Evolutionary conservation across 768 basidiomycete genomes (phyloP), one percentile per base, ranked within the genome.

Genomic region (Stropharia rugosoannulata): DNA sequence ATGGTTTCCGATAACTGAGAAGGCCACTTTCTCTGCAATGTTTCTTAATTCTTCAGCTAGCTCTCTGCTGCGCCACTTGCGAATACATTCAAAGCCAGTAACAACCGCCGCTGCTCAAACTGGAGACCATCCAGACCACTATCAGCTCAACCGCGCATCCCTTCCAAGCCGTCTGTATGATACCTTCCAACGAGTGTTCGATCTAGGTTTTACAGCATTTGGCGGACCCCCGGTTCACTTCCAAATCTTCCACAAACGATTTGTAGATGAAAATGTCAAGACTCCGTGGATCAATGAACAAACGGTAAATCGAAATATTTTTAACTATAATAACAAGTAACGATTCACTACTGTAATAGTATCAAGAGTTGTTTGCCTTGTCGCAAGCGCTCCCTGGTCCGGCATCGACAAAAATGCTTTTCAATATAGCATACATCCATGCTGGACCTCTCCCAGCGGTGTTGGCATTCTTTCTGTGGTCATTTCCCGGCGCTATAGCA

Each of bases 141-240:
- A 59, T 36, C 61, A 59, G 43, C 54, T 55, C 22, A 65, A 64
- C 39, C 61, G 64, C 13, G 53, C 64, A 22, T 63, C 63, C 35
- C 61, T 72, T 11, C 41, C 49, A 5, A 25, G 42, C 16, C 64
- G 70, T 3, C 66, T 72, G 15, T 56, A 59, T 35, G 74, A 73
- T 53, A 70, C 73, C 27, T 65, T 73, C 39, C 52, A 48, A 35
- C 65, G 74, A 22, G 71, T 72, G 36, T 75, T 63, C 49, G 70
- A 75, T 58, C 65, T 79, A 1, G 79, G 78, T 0, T 73, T 78
- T 55, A 76, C 71, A 1, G 68, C 74, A 1, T 83, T 81, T 61
- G 80, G 80, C 12, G 80, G 80, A 1, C 79, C 80, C 4, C 72
- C 73, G 1, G 78, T 77, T 3, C 78, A 82, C 60, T 77, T 81